Evolutionary conservation across 805 yeast genomes (phyloP), one percentile per base, ranked within the genome.

Genomic region (Yamadazyma paraphyllophila): DNA sequence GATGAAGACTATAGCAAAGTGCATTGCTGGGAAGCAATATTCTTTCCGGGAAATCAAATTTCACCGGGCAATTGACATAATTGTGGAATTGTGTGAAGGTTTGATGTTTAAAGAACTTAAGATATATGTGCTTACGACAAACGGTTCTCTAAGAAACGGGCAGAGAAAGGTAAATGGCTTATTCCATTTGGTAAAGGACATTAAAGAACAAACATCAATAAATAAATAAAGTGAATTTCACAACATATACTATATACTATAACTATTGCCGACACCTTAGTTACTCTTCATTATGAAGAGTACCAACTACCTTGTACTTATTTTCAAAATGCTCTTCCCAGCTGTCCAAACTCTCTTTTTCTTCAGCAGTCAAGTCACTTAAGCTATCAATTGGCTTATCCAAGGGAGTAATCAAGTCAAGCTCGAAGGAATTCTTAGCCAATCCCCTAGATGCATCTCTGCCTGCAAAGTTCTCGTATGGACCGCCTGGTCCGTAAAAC

Each of bases 401-500:
- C 59, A 88, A 70, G 8, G 83, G 77, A 32, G 82, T 85, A 24
- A 94, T 61, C 74, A 74, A 44, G 72, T 66, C 78, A 16, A 71
- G 53, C 41, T 90, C 97, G 66, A 91, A 92, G 13, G 96, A 86
- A 65, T 90, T 91, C 56, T 79, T 71, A 0, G 97, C 97, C 45
- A 92, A 76, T 0, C 97, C 98, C 53, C 98, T 74, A 0, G 95
- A 85, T 3, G 97, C 97, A 67, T 92, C 98, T 54, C 88, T 85
- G 1, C 98, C 98, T 0, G 97, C 97, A 73, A 92, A 92, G 60
- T 87, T 88, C 36, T 87, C 82, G 66, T 92, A 92, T 0, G 97
- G 96, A 0, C 97, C 97, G 26, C 92, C 88, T 6, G 98, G 98
- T 0, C 98, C 98, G 64, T 92, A 92, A 61, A 92, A 91, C 39